Evolutionary conservation across 2,329 filamentous ascomycete species (phyloP).

Genomic region (Claviceps sp.): DNA sequence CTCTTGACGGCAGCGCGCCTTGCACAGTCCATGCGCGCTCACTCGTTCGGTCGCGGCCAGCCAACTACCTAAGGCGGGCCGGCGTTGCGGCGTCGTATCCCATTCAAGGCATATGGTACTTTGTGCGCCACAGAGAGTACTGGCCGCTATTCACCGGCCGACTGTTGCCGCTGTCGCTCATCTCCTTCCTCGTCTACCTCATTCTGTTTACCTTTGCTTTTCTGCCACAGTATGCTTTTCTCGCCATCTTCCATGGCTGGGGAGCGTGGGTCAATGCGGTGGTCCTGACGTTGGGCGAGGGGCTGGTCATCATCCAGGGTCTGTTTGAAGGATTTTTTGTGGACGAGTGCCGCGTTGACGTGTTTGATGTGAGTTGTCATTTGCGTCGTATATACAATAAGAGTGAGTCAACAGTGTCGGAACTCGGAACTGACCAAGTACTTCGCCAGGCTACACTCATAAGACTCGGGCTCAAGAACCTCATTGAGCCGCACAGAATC

Average conservation of each 20-base stretch:
- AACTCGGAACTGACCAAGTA: background rate
- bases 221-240: conserved; percentile 75
- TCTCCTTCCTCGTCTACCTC: conserved; percentile 72
- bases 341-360: conserved; percentile 63
- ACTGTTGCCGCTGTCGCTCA: conserved; percentile 65
- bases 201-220: conserved; percentile 82
- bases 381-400: background rate
- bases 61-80: conserved; percentile 30
- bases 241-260: conserved; percentile 77
- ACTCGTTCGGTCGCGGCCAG: conserved; percentile 16
- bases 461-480: conserved; percentile 54
- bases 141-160: conserved; percentile 70
- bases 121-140: conserved; percentile 60
- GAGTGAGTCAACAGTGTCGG: background rate
- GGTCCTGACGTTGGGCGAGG: conserved; percentile 76
- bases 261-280: conserved; percentile 84
- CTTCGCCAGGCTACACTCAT: conserved; percentile 51
- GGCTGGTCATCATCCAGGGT: conserved; percentile 53
- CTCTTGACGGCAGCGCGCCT: conserved; percentile 6
- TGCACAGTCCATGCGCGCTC: conserved; percentile 4
- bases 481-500: conserved; percentile 54
- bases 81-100: conserved; percentile 39
- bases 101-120: conserved; percentile 69
- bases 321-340: conserved; percentile 74
- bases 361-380: conserved; percentile 57